Evolutionary conservation across 805 yeast genomes (phyloP), one percentile per base, ranked within the genome.

Genomic region (Sporopachydermia quercuum): DNA sequence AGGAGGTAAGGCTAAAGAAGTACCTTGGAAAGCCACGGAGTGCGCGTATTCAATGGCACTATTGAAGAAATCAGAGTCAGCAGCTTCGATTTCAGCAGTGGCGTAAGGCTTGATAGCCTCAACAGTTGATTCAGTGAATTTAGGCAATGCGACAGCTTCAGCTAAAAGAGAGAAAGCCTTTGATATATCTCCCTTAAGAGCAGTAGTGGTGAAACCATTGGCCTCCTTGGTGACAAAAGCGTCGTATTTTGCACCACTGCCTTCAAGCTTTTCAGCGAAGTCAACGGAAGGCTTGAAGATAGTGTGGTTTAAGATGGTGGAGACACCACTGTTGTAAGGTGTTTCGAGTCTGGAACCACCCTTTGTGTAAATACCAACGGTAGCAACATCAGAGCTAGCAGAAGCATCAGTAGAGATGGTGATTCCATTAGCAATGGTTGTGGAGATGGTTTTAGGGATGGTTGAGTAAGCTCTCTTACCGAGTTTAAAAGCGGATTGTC

Each of bases 11-110:
- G 79, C 80, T 49, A 82, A 66, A 19, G 91, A 76, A 53, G 84
- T 76, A 54, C 85, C 84, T 65, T 82, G 94, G 79, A 76, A 82
- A 41, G 93, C 94, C 45, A 87, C 72, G 44, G 87, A 73, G 55
- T 76, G 74, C 66, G 82, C 70, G 62, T 82, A 93, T 63, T 78
- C 83, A 49, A 76, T 52, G 39, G 77, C 80, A 46, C 62, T 59
- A 62, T 66, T 70, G 41, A 67, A 57, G 45, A 70, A 67, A 50
- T 78, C 72, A 43, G 50, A 56, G 65, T 82, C 93, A 45, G 78
- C 66, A 27, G 59, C 58, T 36, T 65, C 71, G 42, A 78, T 69
- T 45, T 64, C 57, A 15, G 61, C 58, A 41, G 66, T 56, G 45
- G 73, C 68, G 33, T 63, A 52, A 5, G 56, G 57, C 53, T 76